These are phyloP conservation scores for Suillus occidentalis DNA, from an alignment of 768 basidiomycete genomes.

Conservation along the genomic window DNA sequence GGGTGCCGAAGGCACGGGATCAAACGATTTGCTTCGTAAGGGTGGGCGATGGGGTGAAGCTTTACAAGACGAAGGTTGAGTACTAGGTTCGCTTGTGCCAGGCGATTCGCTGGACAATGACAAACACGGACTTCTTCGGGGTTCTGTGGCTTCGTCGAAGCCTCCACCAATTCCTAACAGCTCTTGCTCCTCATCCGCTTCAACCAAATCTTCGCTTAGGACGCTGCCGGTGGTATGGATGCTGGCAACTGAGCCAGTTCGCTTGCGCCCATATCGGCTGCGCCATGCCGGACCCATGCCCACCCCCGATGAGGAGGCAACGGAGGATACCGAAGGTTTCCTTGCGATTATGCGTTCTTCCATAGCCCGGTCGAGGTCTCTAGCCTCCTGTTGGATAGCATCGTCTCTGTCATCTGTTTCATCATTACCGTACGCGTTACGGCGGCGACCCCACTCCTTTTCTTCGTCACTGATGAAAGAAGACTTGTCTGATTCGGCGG, in stretches of 20 bases:
- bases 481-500: slow-evolving; percentile 53
- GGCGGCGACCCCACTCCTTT: slow-evolving; percentile 78
- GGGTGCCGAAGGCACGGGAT: slow-evolving; percentile 52
- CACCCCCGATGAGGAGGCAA: slow-evolving; percentile 51
- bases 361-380: slow-evolving; percentile 83
- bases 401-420: slow-evolving; percentile 51
- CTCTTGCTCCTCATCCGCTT: slow-evolving; percentile 78
- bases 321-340: slow-evolving; percentile 66
- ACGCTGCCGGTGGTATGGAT: slow-evolving; percentile 65
- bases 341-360: slow-evolving; percentile 78
- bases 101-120: slow-evolving; percentile 32
- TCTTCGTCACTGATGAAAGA: slow-evolving; percentile 61
- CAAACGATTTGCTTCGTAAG: slow-evolving; percentile 8
- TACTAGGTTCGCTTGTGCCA: slow-evolving; percentile 34
- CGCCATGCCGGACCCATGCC: slow-evolving; percentile 70
- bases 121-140: slow-evolving; percentile 34
- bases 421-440: slow-evolving; percentile 49
- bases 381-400: slow-evolving; percentile 74
- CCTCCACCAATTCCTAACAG: slow-evolving; percentile 68
- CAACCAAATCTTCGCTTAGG: slow-evolving; percentile 77
- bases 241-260: slow-evolving; percentile 75
- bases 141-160: slow-evolving; percentile 45
- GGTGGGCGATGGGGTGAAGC: slow-evolving; percentile 10
- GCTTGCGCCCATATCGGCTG: slow-evolving; percentile 66
- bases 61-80: slow-evolving; percentile 17